Percentiles rank a stretch among this genome's conserved stretches.
Conservation (phyloP, 768 basidiomycete species). For the Suillus weaverae region DNA sequence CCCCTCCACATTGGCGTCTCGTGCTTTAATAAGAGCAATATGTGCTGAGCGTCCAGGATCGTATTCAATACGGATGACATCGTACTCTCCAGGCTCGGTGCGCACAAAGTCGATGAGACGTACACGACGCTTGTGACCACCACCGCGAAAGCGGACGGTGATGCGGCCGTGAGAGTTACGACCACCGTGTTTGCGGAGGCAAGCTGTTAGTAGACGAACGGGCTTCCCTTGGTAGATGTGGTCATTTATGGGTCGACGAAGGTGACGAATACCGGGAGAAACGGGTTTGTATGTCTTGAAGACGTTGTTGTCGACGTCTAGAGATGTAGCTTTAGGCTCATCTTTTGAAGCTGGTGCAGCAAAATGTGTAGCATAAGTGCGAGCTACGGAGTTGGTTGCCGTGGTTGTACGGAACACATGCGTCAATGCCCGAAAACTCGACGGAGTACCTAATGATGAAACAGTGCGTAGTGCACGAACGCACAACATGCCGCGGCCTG, state of each 20-base stretch:
- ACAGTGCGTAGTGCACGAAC: constrained; percentile 22
- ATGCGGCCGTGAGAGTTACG: constrained; percentile 81
- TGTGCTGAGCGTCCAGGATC: constrained; percentile 94
- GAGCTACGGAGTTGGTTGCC: constrained; percentile 16
- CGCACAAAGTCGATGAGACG: constrained; percentile 86
- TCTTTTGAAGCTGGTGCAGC: constrained; percentile 28
- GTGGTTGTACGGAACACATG: constrained; percentile 15
- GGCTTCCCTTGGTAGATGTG: constrained; percentile 90
- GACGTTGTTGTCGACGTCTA: constrained; percentile 47
- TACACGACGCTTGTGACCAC: constrained; percentile 86
- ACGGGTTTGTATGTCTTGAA: constrained; percentile 93
- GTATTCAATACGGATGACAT: constrained; percentile 94
- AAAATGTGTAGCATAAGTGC: constrained; percentile 40
- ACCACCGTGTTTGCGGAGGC: constrained; percentile 84
- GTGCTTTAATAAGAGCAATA: constrained; percentile 82
- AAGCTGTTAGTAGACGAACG: constrained; percentile 74
- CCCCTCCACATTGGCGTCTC: constrained; percentile 53
- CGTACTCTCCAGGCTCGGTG: constrained; percentile 74
- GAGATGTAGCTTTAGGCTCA: constrained; percentile 34
- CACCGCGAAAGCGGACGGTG: constrained; percentile 86
- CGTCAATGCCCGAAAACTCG: constrained; percentile 3
- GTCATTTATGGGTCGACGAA: constrained; percentile 75
- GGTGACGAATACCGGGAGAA: constrained; percentile 83
- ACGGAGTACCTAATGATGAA: constrained; percentile 12
- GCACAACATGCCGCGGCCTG: constrained; percentile 12